A percentile compares a stretch with the other conserved stretches of the same genome.
These are phyloP conservation scores for Nakazawaea populi DNA, from an alignment of 805 yeast genomes.

Conservation along the genomic window DNA sequence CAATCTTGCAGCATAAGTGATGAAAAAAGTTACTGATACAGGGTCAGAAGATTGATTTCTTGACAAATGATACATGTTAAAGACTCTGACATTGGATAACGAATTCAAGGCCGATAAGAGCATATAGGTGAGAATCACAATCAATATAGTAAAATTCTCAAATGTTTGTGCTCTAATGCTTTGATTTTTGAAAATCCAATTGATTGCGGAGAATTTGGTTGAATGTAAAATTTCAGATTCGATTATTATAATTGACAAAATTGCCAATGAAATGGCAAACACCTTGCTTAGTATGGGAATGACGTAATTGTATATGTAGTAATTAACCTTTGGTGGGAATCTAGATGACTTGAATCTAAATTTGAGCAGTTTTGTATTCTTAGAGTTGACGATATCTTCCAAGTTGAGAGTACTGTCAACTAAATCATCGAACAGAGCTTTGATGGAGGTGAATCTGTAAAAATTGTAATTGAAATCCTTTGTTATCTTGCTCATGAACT, in stretches of 20 bases:
- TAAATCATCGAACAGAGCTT: slow-evolving; percentile 49
- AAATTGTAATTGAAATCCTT: slow-evolving; percentile 45
- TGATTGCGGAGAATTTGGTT: slow-evolving; percentile 56
- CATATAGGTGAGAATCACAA: slow-evolving; percentile 57
- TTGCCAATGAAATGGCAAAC: slow-evolving; percentile 34
- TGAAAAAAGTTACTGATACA: slow-evolving; percentile 68
- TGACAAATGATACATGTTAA: slow-evolving; percentile 66
- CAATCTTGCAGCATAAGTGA: slow-evolving; percentile 74
- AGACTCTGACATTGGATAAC: slow-evolving; percentile 60
- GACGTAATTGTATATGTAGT: slow-evolving; percentile 32
- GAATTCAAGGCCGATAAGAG: slow-evolving; percentile 60
- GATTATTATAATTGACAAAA: slow-evolving; percentile 47
- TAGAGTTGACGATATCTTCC: slow-evolving; percentile 53
- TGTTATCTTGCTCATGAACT: slow-evolving; percentile 45
- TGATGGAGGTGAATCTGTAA: slow-evolving; percentile 46
- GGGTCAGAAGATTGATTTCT: slow-evolving; percentile 70
- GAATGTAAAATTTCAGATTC: slow-evolving; percentile 76
- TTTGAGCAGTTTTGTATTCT: slow-evolving; percentile 20
- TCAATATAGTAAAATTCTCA: slow-evolving; percentile 34
- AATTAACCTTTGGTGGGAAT: slow-evolving; percentile 35
- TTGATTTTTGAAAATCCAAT: slow-evolving; percentile 28
- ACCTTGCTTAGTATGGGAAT: slow-evolving; percentile 42
- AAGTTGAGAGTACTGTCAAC: slow-evolving; percentile 42
- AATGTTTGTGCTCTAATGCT: slow-evolving; percentile 16
- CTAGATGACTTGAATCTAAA: slow-evolving; percentile 24